phyloP scores from a whole-genome alignment of 768 basidiomycete genomes.

The Pleurotus citrinopileatus region DNA sequence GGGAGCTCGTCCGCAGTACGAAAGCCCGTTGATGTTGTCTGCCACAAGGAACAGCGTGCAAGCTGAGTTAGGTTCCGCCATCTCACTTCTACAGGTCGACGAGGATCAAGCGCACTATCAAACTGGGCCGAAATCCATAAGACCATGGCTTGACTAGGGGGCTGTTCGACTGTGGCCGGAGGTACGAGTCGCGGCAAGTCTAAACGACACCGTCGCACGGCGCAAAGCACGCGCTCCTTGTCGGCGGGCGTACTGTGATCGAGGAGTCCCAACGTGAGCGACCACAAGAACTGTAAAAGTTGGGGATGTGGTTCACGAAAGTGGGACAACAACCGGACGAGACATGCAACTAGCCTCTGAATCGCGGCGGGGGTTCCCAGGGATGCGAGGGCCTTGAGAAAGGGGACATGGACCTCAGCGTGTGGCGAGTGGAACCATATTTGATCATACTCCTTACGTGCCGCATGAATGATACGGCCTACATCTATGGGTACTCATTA shows the following conservation, averaged over 20 bases:
- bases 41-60: slow-evolving; percentile 24
- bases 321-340: slow-evolving; percentile 34
- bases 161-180: slow-evolving; percentile 12
- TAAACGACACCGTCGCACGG: slow-evolving; percentile 31
- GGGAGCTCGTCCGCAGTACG: neutral
- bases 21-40: neutral
- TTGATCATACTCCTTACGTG: slow-evolving; percentile 36
- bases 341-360: slow-evolving; percentile 26
- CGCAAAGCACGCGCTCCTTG: slow-evolving; percentile 32
- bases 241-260: slow-evolving; percentile 20
- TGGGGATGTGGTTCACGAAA: slow-evolving; percentile 29
- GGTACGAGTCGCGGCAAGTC: slow-evolving; percentile 16
- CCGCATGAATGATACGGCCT: slow-evolving; percentile 18
- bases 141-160: neutral
- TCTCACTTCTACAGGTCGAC: slow-evolving; percentile 25
- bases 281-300: slow-evolving; percentile 40
- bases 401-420: slow-evolving; percentile 45
- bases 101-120: slow-evolving; percentile 26
- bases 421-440: slow-evolving; percentile 34
- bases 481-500: neutral
- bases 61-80: slow-evolving; percentile 43
- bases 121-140: neutral
- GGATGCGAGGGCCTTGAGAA: slow-evolving; percentile 38
- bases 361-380: slow-evolving; percentile 23
- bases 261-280: slow-evolving; percentile 28